Evolutionary conservation across 371 early-diverging fungal species (phyloP), one percentile per base, ranked within the genome.

Genomic region (Rhizopus delemar): DNA sequence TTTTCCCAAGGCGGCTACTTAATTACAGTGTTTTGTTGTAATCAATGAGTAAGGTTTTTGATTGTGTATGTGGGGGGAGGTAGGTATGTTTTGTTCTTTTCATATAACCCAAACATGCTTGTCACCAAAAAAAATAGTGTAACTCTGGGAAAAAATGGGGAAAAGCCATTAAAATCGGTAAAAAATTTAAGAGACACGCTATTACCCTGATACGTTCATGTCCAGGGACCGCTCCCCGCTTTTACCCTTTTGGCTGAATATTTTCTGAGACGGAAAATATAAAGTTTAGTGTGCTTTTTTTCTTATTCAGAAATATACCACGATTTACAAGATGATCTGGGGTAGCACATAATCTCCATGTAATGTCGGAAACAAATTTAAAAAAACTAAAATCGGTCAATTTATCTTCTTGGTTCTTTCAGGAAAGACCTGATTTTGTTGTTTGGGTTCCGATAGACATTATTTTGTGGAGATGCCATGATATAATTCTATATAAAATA

Each of bases 371-470:
- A 51, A 90, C 93, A 9, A 89, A 90, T 77, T 95, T 95, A 34
- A 91, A 90, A 88, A 95, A 91, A 52, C 96, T 95, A 80, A 93
- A 92, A 70, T 95, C 96, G 52, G 95, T 81, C 69, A 90, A 75
- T 51, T 77, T 74, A 39, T 39, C 39, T 39, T 39, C 9, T 7
- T 39, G 39, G 39, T 39, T 12, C 22, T 22, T 22, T 2, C 22
- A 22, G 22, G 22, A 22, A 22, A 22, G 22, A 22, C 22, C 22
- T 22, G 22, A 22, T 22, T 22, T 22, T 22, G 22, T 22, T 22
- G 22, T 99, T 99, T 65, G 99, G 96, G 74, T 99, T 99, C 51
- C 99, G 87, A 77, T 99, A 99, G 46, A 99, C 22, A 22, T 36
- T 36, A 36, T 36, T 36, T 36, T 11, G 8, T 36, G 36, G 36